Evolutionary conservation across 371 early-diverging fungal genomes (phyloP), one percentile per base, ranked within the genome.

Genomic region (Sporodiniella umbellata): DNA sequence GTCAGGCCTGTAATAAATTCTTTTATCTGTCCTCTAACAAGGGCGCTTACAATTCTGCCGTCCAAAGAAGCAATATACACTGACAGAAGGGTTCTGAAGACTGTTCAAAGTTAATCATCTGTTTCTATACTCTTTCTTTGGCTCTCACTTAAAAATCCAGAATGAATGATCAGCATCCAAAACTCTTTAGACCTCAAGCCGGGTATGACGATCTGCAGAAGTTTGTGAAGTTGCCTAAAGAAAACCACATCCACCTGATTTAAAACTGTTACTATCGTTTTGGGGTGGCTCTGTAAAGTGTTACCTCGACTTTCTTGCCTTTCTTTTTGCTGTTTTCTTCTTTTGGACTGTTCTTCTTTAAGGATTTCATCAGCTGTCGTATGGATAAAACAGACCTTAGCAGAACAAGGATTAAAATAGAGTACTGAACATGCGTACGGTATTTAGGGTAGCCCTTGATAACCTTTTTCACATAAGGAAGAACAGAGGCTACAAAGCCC

Each of bases 31-130:
- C 89, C 89, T 25, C 85, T 81, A 44, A 89, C 95, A 31, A 96
- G 66, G 8, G 94, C 88, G 52, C 87, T 86, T 22, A 95, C 96
- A 50, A 97, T 94, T 46, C 86, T 79, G 38, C 96, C 98, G 68
- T 97, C 98, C 38, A 96, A 78, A 28, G 94, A 74, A 7, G 98
- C 96, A 46, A 94, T 89, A 42, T 86, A 88, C 2, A 93, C 89
- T 8, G 92, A 91, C 25, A 93, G 68, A 33, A 88, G 69, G 3
- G 94, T 93, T 51, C 94, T 73, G 56, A 90, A 84, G n/a, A 92
- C 87, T 80, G 62, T 17, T 31, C 7, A 31, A 31, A 8, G 28
- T 38, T 38, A 19, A 22, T 24, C 26, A 33, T 14, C 19, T 10
- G 7, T 18, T 33, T 6, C 14, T 37, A 15, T 2, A 22, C 43